phyloP scores from a whole-genome alignment of 2,329 filamentous ascomycete species.

The Phoma sp. region DNA sequence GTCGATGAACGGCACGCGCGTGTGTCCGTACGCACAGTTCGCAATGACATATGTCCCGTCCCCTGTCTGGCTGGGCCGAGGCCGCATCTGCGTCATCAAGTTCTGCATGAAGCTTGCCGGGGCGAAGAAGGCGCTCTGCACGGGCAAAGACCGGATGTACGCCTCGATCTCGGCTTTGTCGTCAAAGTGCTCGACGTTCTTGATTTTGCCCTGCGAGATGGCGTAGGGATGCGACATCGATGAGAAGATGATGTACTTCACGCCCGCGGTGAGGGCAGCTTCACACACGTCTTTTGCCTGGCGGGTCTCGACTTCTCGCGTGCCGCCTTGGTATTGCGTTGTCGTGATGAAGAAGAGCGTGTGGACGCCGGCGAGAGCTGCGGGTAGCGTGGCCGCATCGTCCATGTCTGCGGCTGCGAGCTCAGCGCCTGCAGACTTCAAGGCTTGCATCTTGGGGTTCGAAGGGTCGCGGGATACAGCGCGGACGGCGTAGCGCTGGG shows the following conservation, averaged over 20 bases:
- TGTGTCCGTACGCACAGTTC: slow-evolving; percentile 17
- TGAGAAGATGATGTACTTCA: slow-evolving; percentile 52
- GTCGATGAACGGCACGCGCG: slow-evolving; percentile 55
- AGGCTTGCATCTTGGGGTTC: slow-evolving; percentile 54
- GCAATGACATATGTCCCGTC: slow-evolving; percentile 40
- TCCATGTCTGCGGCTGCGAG: slow-evolving; percentile 62
- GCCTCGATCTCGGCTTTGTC: slow-evolving; percentile 63
- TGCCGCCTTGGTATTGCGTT: slow-evolving; percentile 26
- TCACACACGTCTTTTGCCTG: slow-evolving; percentile 37
- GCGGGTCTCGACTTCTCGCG: slow-evolving; percentile 34
- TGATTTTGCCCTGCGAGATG: slow-evolving; percentile 45
- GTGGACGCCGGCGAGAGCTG: slow-evolving; percentile 12
- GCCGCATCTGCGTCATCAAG: slow-evolving; percentile 35
- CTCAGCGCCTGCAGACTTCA: slow-evolving; percentile 58
- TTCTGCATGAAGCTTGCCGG: slow-evolving; percentile 65
- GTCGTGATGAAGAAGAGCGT: slow-evolving; percentile 41
- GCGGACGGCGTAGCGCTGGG: slow-evolving; percentile 55
- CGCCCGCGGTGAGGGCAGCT: slow-evolving; percentile 45
- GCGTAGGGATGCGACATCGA: slow-evolving; percentile 36
- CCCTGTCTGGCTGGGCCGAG: slow-evolving; percentile 12
- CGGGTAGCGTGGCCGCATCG: slow-evolving; percentile 27
- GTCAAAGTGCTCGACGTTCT: slow-evolving; percentile 61
- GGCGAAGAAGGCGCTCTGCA: slow-evolving; percentile 63
- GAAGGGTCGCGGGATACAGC: slow-evolving; percentile 62
- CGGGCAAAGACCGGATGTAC: slow-evolving; percentile 59